Conservation (phyloP, 345 rosid species). For the Syzygium grande region DNA sequence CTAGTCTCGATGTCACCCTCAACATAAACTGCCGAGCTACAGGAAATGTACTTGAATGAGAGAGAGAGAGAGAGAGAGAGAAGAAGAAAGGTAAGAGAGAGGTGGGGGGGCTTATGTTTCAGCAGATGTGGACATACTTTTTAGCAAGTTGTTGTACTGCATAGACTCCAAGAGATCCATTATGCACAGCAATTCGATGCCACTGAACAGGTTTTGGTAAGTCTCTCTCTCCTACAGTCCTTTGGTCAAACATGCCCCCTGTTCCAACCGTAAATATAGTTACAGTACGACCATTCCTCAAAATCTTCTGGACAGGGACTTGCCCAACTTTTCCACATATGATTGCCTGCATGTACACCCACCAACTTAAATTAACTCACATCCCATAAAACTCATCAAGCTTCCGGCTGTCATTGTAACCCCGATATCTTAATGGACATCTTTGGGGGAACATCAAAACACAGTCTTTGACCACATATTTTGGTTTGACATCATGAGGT, state of each 20-base stretch:
- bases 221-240: conserved; percentile 38
- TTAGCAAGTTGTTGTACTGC: conserved; percentile 76
- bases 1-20: conserved; percentile 96
- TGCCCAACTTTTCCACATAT: conserved; percentile 90
- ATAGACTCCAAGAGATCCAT: conserved; percentile 61
- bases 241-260: conserved; percentile 91
- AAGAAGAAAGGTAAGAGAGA: neutral
- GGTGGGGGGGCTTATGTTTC: neutral
- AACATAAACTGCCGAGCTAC: conserved; percentile 85
- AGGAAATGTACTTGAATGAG: conserved; percentile 14
- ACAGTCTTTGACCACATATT: neutral
- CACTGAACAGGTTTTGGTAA: conserved; percentile 85
- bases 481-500: neutral
- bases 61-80: neutral
- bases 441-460: neutral
- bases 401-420: neutral
- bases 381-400: neutral
- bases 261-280: conserved; percentile 92
- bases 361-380: neutral
- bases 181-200: conserved; percentile 97
- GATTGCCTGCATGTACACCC: conserved; percentile 50
- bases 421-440: neutral
- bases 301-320: conserved; percentile 79
- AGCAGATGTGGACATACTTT: conserved; percentile 30
- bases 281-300: conserved; percentile 84